A percentile compares a stretch with the other conserved stretches of the same genome.
These are phyloP conservation scores for Tremellales sp. DNA, from an alignment of 1,284 basidiomycete genomes.

Conservation along the genomic window DNA sequence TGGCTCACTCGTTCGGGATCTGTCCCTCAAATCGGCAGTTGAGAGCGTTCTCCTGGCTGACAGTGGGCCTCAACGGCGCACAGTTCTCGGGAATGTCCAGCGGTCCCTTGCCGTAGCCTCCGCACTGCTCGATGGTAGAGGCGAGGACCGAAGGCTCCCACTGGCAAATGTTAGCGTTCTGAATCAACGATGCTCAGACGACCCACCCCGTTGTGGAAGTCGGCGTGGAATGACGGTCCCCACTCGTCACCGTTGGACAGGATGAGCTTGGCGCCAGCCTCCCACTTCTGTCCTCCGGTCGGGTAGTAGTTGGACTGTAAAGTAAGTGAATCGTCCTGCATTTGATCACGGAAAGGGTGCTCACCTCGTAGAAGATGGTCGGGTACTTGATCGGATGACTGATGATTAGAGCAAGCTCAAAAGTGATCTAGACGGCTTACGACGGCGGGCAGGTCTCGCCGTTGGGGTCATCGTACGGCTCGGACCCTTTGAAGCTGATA, in stretches of 20 bases:
- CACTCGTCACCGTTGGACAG: constrained; percentile 38
- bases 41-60: constrained; percentile 13
- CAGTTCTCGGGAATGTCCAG: constrained; percentile 22
- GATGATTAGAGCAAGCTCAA: not conserved
- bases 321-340: not conserved
- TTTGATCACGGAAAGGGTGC: not conserved
- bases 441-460: constrained; percentile 28
- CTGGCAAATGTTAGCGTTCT: constrained; percentile 11
- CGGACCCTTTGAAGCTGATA: constrained; percentile 12
- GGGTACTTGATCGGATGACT: constrained; percentile 38
- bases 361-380: constrained; percentile 34
- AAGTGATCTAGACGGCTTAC: constrained; percentile 5
- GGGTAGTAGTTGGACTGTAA: constrained; percentile 29
- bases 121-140: constrained; percentile 24
- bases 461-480: constrained; percentile 15
- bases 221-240: constrained; percentile 37
- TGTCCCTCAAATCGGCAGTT: constrained; percentile 24
- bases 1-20: constrained; percentile 30
- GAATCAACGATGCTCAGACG: not conserved
- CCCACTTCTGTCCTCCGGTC: constrained; percentile 24
- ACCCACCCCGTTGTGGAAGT: constrained; percentile 37
- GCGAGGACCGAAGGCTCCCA: constrained; percentile 22
- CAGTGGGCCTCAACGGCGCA: constrained; percentile 19
- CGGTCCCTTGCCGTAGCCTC: constrained; percentile 15
- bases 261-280: constrained; percentile 11